Percentiles rank a stretch among this genome's conserved stretches.
These are phyloP conservation scores for Leptodermis oblonga DNA, from an alignment of 257 asterid genomes.

Conservation along the genomic window DNA sequence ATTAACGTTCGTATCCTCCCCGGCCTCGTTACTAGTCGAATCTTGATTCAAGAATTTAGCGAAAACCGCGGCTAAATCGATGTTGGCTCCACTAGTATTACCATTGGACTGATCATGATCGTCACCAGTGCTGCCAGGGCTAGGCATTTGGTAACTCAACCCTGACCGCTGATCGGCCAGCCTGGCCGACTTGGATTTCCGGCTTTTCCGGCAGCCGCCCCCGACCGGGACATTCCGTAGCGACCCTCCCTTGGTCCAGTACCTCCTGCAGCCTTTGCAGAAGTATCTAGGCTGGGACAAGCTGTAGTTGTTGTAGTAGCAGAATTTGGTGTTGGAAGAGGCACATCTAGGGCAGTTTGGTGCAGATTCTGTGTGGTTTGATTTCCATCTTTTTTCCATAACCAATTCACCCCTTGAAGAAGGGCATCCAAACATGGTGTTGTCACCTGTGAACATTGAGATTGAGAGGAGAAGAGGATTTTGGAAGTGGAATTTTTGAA, in stretches of 20 bases:
- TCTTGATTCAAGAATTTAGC: not conserved
- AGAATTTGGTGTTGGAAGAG: conserved; percentile 78
- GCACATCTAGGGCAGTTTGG: conserved; percentile 75
- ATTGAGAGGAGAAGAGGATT: not conserved
- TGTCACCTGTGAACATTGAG: not conserved
- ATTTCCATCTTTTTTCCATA: conserved; percentile 1
- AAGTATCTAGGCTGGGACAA: conserved; percentile 81
- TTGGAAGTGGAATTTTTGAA: not conserved
- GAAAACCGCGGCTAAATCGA: not conserved
- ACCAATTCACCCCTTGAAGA: conserved; percentile 1
- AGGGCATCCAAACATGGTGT: not conserved
- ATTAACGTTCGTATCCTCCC: not conserved
- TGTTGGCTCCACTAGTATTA: not conserved
- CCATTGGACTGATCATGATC: not conserved
- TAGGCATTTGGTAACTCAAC: not conserved
- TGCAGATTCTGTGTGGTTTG: not conserved
- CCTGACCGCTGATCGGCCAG: not conserved
- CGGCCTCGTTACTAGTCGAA: not conserved
- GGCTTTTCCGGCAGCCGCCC: conserved; percentile 41
- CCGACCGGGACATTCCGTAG: conserved; percentile 70
- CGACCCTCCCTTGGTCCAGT: conserved; percentile 93
- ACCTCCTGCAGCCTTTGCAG: conserved; percentile 70
- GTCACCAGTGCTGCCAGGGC: not conserved
- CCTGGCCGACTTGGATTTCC: conserved; percentile 33
- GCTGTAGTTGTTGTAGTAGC: conserved; percentile 87